A percentile compares a stretch with the other conserved stretches of the same genome.
Evolutionary conservation across 75 land plant genomes (phyloP).

Genomic region (Pseudotsuga menziesii): DNA sequence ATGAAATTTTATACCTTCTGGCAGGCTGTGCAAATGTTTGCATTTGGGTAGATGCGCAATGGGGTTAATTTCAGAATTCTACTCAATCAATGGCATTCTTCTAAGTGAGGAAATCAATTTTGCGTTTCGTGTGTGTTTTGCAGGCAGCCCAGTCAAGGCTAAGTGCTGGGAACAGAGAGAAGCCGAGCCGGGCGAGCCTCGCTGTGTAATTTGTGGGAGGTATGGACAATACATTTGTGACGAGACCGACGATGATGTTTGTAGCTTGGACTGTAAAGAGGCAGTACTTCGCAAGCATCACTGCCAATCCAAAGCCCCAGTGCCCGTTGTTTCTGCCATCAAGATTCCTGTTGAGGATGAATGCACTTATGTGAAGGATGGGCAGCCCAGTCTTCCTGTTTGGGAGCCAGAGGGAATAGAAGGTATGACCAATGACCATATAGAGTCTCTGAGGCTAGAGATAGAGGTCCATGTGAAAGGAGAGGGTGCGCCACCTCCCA

Average conservation of each 20-base stretch:
- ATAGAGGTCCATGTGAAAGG: slow-evolving; percentile 63
- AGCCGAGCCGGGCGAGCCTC: slow-evolving; percentile 74
- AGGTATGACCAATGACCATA: slow-evolving; percentile 24
- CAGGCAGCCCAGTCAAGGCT: slow-evolving; percentile 49
- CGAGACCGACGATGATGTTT: slow-evolving; percentile 85
- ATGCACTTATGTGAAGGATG: slow-evolving; percentile 58
- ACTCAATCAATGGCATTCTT: too few relatives aligned
- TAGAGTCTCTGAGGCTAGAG: slow-evolving; percentile 39
- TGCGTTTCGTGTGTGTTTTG: background rate
- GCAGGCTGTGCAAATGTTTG: too few relatives aligned
- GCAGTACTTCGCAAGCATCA: slow-evolving; percentile 26
- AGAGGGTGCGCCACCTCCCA: slow-evolving; percentile 36
- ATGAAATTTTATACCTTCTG: too few relatives aligned
- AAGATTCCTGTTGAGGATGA: slow-evolving; percentile 52
- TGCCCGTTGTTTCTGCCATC: background rate
- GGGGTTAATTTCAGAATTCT: too few relatives aligned
- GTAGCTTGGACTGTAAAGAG: slow-evolving; percentile 82
- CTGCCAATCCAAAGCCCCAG: slow-evolving; percentile 12
- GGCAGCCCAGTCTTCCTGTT: slow-evolving; percentile 14
- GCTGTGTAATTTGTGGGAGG: slow-evolving; percentile 76
- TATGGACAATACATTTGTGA: slow-evolving; percentile 96
- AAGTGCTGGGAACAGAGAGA: slow-evolving; percentile 64
- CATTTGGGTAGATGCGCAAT: too few relatives aligned
- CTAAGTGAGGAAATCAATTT: too few relatives aligned
- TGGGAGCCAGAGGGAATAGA: slow-evolving; percentile 21